phyloP scores from a whole-genome alignment of 2,329 filamentous ascomycete species.

The Sclerotinia trifoliorum region DNA sequence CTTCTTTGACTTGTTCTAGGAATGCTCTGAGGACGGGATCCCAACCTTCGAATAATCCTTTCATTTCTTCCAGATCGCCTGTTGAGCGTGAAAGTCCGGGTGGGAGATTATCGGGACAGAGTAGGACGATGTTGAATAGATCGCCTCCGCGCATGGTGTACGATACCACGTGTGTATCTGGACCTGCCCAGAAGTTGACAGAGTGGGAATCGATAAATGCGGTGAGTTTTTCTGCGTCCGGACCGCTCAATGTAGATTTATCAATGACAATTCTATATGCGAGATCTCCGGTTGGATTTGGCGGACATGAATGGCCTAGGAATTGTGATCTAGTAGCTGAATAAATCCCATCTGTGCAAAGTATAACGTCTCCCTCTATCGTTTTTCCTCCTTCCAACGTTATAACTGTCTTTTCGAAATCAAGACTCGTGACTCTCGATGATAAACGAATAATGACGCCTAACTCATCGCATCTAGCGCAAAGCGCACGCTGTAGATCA shows the following conservation, averaged over 20 bases:
- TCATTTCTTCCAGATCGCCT: slow-evolving; percentile 61
- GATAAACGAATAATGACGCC: slow-evolving; percentile 44
- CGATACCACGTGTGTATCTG: slow-evolving; percentile 52
- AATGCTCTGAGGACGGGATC: slow-evolving; percentile 55
- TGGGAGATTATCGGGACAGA: slow-evolving; percentile 63
- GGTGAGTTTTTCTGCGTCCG: slow-evolving; percentile 54
- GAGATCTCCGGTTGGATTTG: slow-evolving; percentile 60
- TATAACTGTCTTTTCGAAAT: slow-evolving; percentile 30
- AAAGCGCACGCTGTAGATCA: slow-evolving; percentile 48
- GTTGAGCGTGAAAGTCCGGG: slow-evolving; percentile 50
- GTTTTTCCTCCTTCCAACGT: slow-evolving; percentile 34
- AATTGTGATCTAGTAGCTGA: slow-evolving; percentile 54
- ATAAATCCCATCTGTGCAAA: slow-evolving; percentile 65
- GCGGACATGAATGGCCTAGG: slow-evolving; percentile 47
- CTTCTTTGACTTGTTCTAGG: slow-evolving; percentile 51
- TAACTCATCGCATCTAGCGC: slow-evolving; percentile 41
- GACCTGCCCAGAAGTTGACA: slow-evolving; percentile 51
- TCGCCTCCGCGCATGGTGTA: slow-evolving; percentile 59
- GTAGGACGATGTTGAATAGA: slow-evolving; percentile 65
- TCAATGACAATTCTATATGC: slow-evolving; percentile 62
- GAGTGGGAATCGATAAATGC: slow-evolving; percentile 37
- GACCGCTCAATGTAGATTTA: slow-evolving; percentile 44
- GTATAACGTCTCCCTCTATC: slow-evolving; percentile 53
- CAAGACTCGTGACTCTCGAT: slow-evolving; percentile 40
- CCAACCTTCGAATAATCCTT: slow-evolving; percentile 58